A percentile compares a stretch with the other conserved stretches of the same genome.
These are phyloP conservation scores for Fraxinus americana DNA, from an alignment of 257 asterid genomes.

Conservation along the genomic window DNA sequence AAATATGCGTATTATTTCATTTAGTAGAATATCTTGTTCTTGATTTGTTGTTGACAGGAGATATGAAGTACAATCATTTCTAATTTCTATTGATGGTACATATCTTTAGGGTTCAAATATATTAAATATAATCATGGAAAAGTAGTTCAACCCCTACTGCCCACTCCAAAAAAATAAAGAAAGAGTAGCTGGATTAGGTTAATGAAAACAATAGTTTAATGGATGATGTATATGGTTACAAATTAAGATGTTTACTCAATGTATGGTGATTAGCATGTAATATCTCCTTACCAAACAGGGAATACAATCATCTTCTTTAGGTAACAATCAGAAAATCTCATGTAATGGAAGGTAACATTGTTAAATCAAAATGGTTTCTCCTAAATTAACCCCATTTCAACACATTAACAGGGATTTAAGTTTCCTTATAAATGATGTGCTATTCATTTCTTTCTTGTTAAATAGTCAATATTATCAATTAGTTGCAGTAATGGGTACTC, in stretches of 20 bases:
- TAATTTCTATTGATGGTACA: not conserved
- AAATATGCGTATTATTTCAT: not conserved
- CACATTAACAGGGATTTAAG: not conserved
- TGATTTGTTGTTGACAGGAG: not conserved
- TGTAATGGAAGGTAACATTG: slow-evolving; percentile 1
- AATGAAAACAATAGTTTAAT: slow-evolving; percentile 56
- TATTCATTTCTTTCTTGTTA: slow-evolving; percentile 22
- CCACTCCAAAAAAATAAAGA: not conserved
- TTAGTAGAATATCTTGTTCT: not conserved
- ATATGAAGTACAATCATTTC: not conserved
- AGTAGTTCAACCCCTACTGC: not conserved
- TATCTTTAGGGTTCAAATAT: not conserved
- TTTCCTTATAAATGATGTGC: not conserved
- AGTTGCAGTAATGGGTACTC: slow-evolving; percentile 42
- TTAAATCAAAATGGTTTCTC: slow-evolving; percentile 1
- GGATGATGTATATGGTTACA: slow-evolving; percentile 31
- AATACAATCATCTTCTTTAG: slow-evolving; percentile 17
- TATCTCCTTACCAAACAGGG: not conserved
- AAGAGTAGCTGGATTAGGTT: slow-evolving; percentile 69
- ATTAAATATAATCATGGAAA: not conserved
- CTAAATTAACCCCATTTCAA: not conserved
- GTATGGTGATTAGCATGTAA: slow-evolving; percentile 34
- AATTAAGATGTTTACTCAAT: slow-evolving; percentile 1
- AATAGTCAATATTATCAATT: slow-evolving; percentile 36
- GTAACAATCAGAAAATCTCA: not conserved